Evolutionary conservation across 371 early-diverging fungal species (phyloP).

Genomic region (Apophysomyces elegans): DNA sequence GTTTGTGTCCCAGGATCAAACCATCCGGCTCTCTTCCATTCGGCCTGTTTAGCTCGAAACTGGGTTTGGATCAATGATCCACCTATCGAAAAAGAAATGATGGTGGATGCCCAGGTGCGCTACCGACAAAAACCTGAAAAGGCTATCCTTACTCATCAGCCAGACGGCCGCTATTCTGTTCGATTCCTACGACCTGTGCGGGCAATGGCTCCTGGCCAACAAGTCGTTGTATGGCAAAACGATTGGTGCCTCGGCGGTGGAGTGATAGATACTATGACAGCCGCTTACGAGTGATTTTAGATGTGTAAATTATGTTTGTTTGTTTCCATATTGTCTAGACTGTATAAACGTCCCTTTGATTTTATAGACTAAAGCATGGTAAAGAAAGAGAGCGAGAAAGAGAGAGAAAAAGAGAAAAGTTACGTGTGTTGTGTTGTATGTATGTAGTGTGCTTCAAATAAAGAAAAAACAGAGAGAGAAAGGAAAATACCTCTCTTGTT

Average conservation of each 20-base stretch:
- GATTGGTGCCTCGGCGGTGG: slow-evolving; percentile 65
- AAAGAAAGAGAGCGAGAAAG: background rate
- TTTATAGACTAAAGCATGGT: slow-evolving; percentile 4
- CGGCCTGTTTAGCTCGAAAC: slow-evolving; percentile 37
- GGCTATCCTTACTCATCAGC: slow-evolving; percentile 27
- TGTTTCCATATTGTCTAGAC: background rate
- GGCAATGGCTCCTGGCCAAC: slow-evolving; percentile 54
- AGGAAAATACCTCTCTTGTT: background rate
- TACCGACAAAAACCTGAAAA: slow-evolving; percentile 52
- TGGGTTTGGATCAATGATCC: slow-evolving; percentile 52
- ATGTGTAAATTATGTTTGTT: background rate
- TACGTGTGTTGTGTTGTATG: too few species aligned
- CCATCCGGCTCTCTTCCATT: slow-evolving; percentile 47
- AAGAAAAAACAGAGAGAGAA: background rate
- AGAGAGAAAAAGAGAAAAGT: slow-evolving; percentile 9
- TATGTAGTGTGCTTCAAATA: background rate
- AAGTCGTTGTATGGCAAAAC: slow-evolving; percentile 54
- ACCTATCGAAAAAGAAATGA: slow-evolving; percentile 9
- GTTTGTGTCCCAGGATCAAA: slow-evolving; percentile 48
- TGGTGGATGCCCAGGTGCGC: slow-evolving; percentile 46
- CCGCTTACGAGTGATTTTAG: background rate
- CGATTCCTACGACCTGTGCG: slow-evolving; percentile 45
- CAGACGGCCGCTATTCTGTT: slow-evolving; percentile 29
- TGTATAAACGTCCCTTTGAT: slow-evolving; percentile 2
- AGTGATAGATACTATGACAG: slow-evolving; percentile 39